Evolutionary conservation across 176 grass and related monocot species (phyloP).

Genomic region (Triticum monococcum): DNA sequence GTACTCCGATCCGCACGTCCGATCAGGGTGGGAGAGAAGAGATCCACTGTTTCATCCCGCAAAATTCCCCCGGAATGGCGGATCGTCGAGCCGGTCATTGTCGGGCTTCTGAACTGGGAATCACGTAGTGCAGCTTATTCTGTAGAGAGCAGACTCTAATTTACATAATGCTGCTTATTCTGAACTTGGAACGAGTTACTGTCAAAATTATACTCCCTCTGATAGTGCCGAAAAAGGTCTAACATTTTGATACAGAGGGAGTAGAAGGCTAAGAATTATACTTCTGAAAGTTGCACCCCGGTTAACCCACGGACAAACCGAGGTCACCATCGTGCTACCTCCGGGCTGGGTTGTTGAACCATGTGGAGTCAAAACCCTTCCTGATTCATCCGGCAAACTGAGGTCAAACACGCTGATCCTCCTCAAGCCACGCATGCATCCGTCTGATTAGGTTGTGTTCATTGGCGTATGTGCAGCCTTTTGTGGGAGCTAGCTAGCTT

Average conservation of each 20-base stretch:
- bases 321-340: neutral
- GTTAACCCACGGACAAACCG: neutral
- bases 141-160: too few relatives aligned
- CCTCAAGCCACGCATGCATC: neutral
- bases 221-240: too few relatives aligned
- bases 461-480: neutral
- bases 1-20: neutral
- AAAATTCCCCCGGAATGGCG: neutral
- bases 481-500: neutral
- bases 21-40: neutral
- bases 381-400: neutral
- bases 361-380: constrained; percentile 17
- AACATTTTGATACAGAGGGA: too few relatives aligned
- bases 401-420: constrained; percentile 32
- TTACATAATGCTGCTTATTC: neutral
- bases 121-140: neutral
- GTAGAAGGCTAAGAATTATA: too few relatives aligned
- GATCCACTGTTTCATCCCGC: neutral
- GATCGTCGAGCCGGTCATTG: neutral
- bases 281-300: neutral
- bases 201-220: too few relatives aligned
- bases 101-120: neutral
- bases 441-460: neutral
- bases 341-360: neutral
- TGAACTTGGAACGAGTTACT: neutral